Evolutionary conservation across 176 grass and related monocot genomes (phyloP).

Genomic region (Ananas comosus): DNA sequence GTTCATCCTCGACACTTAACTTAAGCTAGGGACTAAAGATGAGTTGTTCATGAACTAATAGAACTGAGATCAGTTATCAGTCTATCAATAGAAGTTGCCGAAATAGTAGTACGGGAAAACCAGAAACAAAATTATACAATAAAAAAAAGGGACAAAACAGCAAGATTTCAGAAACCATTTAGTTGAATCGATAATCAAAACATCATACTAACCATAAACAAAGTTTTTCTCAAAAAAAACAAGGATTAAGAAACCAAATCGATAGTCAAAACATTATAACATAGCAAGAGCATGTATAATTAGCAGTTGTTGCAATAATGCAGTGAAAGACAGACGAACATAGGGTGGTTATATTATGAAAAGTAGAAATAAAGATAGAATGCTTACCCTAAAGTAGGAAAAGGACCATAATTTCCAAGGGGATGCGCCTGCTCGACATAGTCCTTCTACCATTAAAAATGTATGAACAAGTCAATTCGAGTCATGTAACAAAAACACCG

Average conservation of each 20-base stretch:
- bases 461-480: not conserved
- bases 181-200: too few relatives aligned
- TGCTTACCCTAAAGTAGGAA: conserved; percentile 21
- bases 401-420: conserved; percentile 11
- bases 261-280: too few relatives aligned
- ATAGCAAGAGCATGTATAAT: too few relatives aligned
- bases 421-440: not conserved
- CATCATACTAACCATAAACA: too few relatives aligned
- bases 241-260: too few relatives aligned
- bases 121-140: too few relatives aligned
- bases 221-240: too few relatives aligned
- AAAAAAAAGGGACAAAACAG: too few relatives aligned
- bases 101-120: too few relatives aligned
- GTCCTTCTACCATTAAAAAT: conserved; percentile 1
- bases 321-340: not conserved
- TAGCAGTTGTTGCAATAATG: not conserved
- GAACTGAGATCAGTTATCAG: not conserved
- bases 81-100: not conserved
- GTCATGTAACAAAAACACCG: not conserved
- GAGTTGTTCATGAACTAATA: not conserved
- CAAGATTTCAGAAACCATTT: too few relatives aligned
- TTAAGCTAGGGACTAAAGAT: not conserved
- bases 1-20: not conserved
- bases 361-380: not conserved
- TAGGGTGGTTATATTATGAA: not conserved